Conservation (phyloP, 164 flowering plant species). For the Vitis riparia region DNA sequence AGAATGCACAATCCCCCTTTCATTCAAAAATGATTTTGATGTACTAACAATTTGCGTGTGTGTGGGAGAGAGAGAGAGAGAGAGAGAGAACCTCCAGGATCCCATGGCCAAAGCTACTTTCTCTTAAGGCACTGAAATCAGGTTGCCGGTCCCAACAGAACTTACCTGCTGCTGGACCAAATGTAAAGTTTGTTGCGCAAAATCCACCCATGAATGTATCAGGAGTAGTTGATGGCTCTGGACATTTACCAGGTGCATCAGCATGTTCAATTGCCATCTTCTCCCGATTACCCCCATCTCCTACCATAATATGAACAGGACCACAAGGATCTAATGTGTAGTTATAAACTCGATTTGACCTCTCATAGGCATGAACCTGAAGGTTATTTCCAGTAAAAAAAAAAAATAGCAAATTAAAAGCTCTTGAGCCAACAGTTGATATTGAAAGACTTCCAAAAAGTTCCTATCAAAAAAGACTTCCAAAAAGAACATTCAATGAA, state of each 20-base stretch:
- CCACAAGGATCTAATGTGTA: conserved; percentile 89
- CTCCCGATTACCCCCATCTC: conserved; percentile 89
- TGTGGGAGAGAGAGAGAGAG: background rate
- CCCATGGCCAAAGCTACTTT: conserved; percentile 95
- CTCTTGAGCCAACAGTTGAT: too few species aligned
- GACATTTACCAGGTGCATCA: conserved; percentile 89
- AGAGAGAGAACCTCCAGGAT: conserved; percentile 73
- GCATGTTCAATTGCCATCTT: conserved; percentile 76
- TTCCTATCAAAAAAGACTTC: too few species aligned
- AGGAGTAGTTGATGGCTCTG: conserved; percentile 67
- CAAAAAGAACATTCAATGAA: too few species aligned
- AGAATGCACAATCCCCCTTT: too few species aligned
- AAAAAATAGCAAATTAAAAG: too few species aligned
- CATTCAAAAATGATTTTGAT: too few species aligned
- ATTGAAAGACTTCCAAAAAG: too few species aligned
- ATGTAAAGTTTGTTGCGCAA: conserved; percentile 77
- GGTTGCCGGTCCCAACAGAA: conserved; percentile 98
- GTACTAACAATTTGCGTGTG: background rate
- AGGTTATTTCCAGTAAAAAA: too few species aligned
- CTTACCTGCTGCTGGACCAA: conserved; percentile 80
- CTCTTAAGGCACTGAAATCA: conserved; percentile 89
- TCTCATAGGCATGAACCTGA: conserved; percentile 98
- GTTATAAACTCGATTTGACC: conserved; percentile 89
- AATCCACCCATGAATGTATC: conserved; percentile 71
- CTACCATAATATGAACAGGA: conserved; percentile 76